Conservation (phyloP, 225 moss, liverwort and hornwort genomes). For the Bryoerythrophyllum caledonicum region DNA sequence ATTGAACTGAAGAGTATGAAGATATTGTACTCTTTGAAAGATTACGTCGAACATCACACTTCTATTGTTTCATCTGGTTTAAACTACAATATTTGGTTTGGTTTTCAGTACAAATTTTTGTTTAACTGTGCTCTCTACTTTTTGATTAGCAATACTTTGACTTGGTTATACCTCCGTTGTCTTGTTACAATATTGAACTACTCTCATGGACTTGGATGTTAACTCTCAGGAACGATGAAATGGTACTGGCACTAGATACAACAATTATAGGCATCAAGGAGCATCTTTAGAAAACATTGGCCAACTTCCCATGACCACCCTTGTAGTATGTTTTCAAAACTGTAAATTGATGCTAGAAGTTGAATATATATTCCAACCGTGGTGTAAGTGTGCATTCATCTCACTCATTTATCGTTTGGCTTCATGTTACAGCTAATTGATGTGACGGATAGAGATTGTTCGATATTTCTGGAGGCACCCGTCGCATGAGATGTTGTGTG, state of each 20-base stretch:
- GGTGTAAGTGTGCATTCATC: too few species aligned
- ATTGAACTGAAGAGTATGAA: conserved; percentile 2
- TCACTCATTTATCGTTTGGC: too few species aligned
- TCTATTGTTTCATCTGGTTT: not conserved
- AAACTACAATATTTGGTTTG: not conserved
- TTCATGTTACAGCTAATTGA: too few species aligned
- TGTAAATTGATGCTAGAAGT: not conserved
- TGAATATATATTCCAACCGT: too few species aligned
- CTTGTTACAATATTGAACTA: not conserved
- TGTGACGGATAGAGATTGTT: too few species aligned
- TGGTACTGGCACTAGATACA: conserved; percentile 74
- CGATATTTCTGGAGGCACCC: too few species aligned
- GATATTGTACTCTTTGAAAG: not conserved
- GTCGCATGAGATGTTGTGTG: too few species aligned
- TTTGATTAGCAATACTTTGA: not conserved
- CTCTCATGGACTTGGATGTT: conserved; percentile 9
- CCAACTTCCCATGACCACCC: conserved; percentile 57
- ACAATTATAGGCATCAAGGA: conserved; percentile 64
- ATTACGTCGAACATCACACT: not conserved
- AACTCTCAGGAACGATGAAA: conserved; percentile 72
- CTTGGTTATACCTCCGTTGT: not conserved
- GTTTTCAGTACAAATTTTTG: not conserved
- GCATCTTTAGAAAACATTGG: conserved; percentile 62
- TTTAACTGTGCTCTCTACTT: not conserved
- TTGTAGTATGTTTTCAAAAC: conserved; percentile 35